A percentile compares a stretch with the other conserved stretches of the same genome.
Conservation (phyloP, 1,284 basidiomycete genomes). For the Takashimella koratensis region DNA sequence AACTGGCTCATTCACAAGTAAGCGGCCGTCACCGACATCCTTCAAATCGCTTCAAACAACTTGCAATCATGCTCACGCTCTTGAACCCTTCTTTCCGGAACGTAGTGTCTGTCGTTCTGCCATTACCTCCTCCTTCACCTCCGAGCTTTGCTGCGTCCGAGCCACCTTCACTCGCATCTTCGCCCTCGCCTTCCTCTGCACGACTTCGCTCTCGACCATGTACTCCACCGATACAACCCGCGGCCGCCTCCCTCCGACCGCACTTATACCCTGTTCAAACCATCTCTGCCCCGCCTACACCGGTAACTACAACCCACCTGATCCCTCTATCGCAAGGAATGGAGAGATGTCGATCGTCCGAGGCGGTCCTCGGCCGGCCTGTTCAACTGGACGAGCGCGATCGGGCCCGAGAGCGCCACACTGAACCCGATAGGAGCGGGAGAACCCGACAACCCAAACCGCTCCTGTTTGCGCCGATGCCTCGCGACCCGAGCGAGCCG, state of each 20-base stretch:
- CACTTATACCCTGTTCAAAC: slow-evolving; percentile 19
- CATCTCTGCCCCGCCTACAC: slow-evolving; percentile 43
- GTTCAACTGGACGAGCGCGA: background rate
- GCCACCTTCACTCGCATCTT: background rate
- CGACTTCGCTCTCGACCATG: slow-evolving; percentile 17
- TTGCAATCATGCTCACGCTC: background rate
- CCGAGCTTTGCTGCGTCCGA: slow-evolving; percentile 5
- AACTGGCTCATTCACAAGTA: too few relatives aligned
- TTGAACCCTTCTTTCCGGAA: background rate
- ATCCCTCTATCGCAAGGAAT: slow-evolving; percentile 27
- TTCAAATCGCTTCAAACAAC: too few relatives aligned
- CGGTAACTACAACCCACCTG: slow-evolving; percentile 41
- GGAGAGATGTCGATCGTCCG: slow-evolving; percentile 42
- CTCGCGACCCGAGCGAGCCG: background rate
- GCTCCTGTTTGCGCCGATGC: background rate
- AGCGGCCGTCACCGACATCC: too few relatives aligned
- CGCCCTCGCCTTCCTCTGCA: slow-evolving; percentile 12
- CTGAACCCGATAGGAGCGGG: background rate
- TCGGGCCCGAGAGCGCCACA: background rate
- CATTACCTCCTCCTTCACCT: slow-evolving; percentile 6
- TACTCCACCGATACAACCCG: slow-evolving; percentile 11
- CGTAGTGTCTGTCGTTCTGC: slow-evolving; percentile 1
- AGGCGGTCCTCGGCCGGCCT: slow-evolving; percentile 23
- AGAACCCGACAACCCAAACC: background rate
- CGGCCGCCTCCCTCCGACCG: slow-evolving; percentile 6